These are phyloP conservation scores for Boletus eberwhitei DNA, from an alignment of 768 basidiomycete genomes.

Conservation along the genomic window DNA sequence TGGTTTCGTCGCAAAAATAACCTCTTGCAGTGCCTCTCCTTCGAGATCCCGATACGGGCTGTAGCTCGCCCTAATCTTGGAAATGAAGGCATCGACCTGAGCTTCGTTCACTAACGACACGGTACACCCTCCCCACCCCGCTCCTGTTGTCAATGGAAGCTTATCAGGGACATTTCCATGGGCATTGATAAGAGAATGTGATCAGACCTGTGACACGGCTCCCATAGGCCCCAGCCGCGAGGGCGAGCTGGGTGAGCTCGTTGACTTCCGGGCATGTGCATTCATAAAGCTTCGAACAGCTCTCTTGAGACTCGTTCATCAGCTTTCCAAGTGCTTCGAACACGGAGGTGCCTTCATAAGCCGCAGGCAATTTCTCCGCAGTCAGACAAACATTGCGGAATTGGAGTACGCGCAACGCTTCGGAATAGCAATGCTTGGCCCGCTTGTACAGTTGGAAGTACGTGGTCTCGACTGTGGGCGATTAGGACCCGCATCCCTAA, in stretches of 20 bases:
- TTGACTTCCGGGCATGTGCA: constrained; percentile 82
- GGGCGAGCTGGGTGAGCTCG: constrained; percentile 59
- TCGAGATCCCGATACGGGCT: constrained; percentile 59
- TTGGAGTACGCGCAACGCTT: constrained; percentile 75
- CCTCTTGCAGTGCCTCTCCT: constrained; percentile 57
- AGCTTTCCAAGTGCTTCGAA: constrained; percentile 58
- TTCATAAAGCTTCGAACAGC: constrained; percentile 67
- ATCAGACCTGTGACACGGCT: constrained; percentile 73
- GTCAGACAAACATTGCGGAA: constrained; percentile 68
- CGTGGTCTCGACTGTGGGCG: constrained; percentile 57
- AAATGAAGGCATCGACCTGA: constrained; percentile 61
- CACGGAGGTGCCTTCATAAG: constrained; percentile 21
- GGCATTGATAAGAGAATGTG: background rate
- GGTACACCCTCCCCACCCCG: constrained; percentile 91
- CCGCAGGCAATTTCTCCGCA: constrained; percentile 25
- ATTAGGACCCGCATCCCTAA: background rate
- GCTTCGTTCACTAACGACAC: constrained; percentile 74
- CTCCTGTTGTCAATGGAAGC: constrained; percentile 43
- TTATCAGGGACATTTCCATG: background rate
- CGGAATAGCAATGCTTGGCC: constrained; percentile 75
- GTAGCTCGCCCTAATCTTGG: constrained; percentile 57
- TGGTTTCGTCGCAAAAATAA: constrained; percentile 80
- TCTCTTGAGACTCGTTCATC: constrained; percentile 77
- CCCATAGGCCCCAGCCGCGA: constrained; percentile 72
- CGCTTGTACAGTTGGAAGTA: constrained; percentile 83